These are phyloP conservation scores for Combretum micranthum DNA, from an alignment of 345 rosid genomes.

Conservation along the genomic window DNA sequence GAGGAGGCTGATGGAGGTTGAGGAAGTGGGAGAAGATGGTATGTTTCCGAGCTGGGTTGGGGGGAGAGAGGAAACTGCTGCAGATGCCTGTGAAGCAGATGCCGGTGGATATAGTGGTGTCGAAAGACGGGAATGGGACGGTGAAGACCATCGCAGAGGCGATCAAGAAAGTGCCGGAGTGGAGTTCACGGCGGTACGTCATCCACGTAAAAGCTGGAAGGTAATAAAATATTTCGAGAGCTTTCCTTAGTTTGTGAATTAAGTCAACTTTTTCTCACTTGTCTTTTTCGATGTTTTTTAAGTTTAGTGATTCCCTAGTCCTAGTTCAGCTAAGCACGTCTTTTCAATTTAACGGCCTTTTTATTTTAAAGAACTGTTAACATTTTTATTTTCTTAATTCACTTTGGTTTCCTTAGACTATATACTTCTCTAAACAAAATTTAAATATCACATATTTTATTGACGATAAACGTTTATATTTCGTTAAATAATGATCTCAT, in stretches of 20 bases:
- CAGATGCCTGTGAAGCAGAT: slow-evolving; percentile 45
- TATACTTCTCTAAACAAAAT: no score
- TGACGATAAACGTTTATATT: no score
- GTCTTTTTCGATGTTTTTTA: no score
- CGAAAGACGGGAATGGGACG: slow-evolving; percentile 81
- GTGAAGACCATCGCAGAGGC: slow-evolving; percentile 78
- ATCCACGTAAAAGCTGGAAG: slow-evolving; percentile 94
- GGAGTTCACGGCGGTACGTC: slow-evolving; percentile 57
- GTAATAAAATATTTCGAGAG: slow-evolving; percentile 26
- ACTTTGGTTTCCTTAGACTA: no score
- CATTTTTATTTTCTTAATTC: no score
- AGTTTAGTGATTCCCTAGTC: no score
- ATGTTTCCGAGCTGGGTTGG: slow-evolving; percentile 63
- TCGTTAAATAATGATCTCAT: no score
- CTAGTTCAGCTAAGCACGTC: no score
- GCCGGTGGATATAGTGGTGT: slow-evolving; percentile 79
- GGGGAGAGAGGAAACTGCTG: slow-evolving; percentile 42
- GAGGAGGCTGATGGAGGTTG: slow-evolving; percentile 40
- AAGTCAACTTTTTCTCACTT: no score
- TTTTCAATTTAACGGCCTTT: no score
- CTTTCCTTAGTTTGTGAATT: not conserved
- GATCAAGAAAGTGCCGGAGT: slow-evolving; percentile 78
- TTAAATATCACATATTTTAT: no score
- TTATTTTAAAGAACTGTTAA: no score
- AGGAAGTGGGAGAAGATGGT: slow-evolving; percentile 10